These are phyloP conservation scores for Yarrowia sp. DNA, from an alignment of 805 yeast genomes.

Conservation along the genomic window DNA sequence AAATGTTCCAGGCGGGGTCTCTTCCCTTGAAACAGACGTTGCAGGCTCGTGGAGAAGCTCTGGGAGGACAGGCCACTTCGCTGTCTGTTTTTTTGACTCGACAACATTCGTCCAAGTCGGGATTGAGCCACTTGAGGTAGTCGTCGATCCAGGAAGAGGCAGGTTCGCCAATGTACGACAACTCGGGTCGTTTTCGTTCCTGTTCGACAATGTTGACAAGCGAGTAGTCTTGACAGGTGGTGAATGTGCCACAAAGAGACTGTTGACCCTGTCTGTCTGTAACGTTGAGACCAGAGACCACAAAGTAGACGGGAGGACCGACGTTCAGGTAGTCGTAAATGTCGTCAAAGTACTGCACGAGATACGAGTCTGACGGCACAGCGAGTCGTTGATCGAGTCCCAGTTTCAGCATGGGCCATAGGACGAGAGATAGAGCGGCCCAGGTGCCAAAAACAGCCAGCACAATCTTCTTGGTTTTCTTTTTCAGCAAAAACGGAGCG, in stretches of 20 bases:
- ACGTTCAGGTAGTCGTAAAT: constrained; percentile 68
- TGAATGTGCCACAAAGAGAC: constrained; percentile 78
- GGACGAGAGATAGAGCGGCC: constrained; percentile 64
- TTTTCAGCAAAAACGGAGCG: constrained; percentile 57
- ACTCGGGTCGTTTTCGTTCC: constrained; percentile 64
- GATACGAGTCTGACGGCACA: constrained; percentile 75
- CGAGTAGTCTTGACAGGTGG: constrained; percentile 77
- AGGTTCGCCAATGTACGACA: constrained; percentile 73
- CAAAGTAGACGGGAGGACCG: constrained; percentile 91
- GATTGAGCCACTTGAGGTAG: constrained; percentile 80
- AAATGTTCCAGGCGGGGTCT: constrained; percentile 59
- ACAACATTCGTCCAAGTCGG: constrained; percentile 83
- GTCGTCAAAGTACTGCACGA: constrained; percentile 76
- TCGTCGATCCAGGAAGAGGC: constrained; percentile 93
- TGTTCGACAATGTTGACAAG: constrained; percentile 78
- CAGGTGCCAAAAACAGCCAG: constrained; percentile 55
- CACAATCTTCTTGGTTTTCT: constrained; percentile 47
- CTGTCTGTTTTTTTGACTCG: constrained; percentile 53
- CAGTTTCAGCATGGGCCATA: constrained; percentile 64
- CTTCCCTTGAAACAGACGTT: constrained; percentile 64
- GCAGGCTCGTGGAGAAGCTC: constrained; percentile 67
- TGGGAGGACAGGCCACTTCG: constrained; percentile 61
- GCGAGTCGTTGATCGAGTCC: constrained; percentile 92
- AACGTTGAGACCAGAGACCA: constrained; percentile 64
- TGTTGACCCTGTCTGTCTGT: constrained; percentile 63